These are phyloP conservation scores for Metahyphopichia silvanorum DNA, from an alignment of 805 yeast genomes.

Conservation along the genomic window DNA sequence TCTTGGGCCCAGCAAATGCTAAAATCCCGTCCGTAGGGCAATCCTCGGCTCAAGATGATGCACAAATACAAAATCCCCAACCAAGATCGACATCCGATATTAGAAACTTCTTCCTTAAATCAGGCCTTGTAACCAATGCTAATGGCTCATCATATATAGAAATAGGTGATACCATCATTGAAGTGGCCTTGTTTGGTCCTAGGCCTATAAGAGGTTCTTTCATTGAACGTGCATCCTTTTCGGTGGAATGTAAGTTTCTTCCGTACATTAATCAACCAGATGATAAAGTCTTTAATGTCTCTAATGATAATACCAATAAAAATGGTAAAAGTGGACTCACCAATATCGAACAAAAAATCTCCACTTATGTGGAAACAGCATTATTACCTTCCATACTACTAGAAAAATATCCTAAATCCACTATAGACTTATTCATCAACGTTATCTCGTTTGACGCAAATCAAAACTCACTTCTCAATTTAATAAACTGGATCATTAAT, in stretches of 20 bases:
- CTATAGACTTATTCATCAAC: constrained; percentile 74
- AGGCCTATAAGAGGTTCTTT: constrained; percentile 78
- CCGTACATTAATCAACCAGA: constrained; percentile 46
- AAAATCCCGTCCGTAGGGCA: constrained; percentile 26
- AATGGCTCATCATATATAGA: constrained; percentile 85
- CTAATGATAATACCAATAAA: constrained; percentile 11
- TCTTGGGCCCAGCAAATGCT: constrained; percentile 78
- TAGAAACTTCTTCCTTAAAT: constrained; percentile 52
- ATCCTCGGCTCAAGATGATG: constrained; percentile 4
- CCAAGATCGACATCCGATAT: constrained; percentile 18
- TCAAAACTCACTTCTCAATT: constrained; percentile 27
- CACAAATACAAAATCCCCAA: constrained; percentile 3
- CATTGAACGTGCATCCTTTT: constrained; percentile 59
- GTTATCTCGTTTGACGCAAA: constrained; percentile 48
- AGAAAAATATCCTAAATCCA: constrained; percentile 83
- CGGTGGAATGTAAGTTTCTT: constrained; percentile 56
- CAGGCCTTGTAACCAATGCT: constrained; percentile 66
- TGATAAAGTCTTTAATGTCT: constrained; percentile 23
- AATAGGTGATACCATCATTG: constrained; percentile 55
- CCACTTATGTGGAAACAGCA: constrained; percentile 51
- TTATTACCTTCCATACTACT: constrained; percentile 53
- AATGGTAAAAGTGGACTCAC: constrained; percentile 33
- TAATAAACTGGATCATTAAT: constrained; percentile 54
- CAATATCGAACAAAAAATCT: constrained; percentile 43
- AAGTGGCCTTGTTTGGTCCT: constrained; percentile 83